These are phyloP conservation scores for Parsonsia alboflavescens DNA, from an alignment of 257 asterid genomes.

Conservation along the genomic window DNA sequence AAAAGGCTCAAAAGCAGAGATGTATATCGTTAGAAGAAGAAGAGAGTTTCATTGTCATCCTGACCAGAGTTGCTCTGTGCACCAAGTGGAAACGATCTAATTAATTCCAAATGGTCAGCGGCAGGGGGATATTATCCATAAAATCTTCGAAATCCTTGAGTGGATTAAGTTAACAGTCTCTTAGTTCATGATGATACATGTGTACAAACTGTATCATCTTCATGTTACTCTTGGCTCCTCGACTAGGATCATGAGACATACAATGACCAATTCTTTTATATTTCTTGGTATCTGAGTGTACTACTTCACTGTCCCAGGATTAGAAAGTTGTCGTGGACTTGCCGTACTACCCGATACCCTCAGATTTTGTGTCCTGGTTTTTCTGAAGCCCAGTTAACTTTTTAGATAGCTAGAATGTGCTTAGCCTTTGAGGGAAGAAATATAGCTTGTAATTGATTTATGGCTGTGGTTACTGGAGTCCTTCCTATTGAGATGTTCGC, in stretches of 20 bases:
- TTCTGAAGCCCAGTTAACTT: not conserved
- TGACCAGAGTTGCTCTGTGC: not conserved
- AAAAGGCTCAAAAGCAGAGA: not conserved
- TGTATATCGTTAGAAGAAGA: not conserved
- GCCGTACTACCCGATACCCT: not conserved
- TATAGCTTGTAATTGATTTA: not conserved
- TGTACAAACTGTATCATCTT: not conserved
- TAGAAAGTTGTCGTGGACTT: not conserved
- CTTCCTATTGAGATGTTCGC: not conserved
- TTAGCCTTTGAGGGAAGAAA: not conserved
- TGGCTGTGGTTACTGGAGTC: not conserved
- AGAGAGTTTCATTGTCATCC: not conserved
- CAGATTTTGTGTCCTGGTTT: not conserved
- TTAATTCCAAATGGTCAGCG: not conserved
- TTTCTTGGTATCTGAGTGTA: not conserved
- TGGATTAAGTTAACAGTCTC: not conserved
- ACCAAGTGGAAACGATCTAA: not conserved
- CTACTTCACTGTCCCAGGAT: not conserved
- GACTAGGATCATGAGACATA: not conserved
- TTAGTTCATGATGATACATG: not conserved
- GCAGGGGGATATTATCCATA: not conserved
- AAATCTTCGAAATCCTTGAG: not conserved
- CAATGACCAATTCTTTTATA: not conserved
- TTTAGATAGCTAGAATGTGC: not conserved
- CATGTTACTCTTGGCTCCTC: not conserved